phyloP scores from a whole-genome alignment of 1,139 yeast species.

The Taphrina deformans region DNA sequence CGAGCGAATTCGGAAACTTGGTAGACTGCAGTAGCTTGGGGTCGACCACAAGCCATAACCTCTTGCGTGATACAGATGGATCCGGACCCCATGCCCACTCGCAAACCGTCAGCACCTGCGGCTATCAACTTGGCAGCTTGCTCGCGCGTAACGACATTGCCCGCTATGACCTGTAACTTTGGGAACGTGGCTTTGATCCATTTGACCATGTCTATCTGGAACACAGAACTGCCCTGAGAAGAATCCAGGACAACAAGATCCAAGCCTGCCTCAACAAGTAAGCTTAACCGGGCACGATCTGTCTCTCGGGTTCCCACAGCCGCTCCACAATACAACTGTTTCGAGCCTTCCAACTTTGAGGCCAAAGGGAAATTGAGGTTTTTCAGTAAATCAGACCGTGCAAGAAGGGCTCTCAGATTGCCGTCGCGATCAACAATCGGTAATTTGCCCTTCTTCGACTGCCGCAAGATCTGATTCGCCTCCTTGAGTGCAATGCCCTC shows the following conservation, averaged over 20 bases:
- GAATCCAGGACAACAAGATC: conserved; percentile 96
- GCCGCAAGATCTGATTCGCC: conserved; percentile 87
- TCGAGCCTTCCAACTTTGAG: conserved; percentile 86
- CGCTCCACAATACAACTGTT: conserved; percentile 98
- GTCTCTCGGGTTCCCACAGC: conserved; percentile 92
- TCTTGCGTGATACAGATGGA: conserved; percentile 77
- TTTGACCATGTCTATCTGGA: conserved; percentile 89
- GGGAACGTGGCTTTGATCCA: conserved; percentile 84
- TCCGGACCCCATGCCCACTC: conserved; percentile 99
- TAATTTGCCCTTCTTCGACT: conserved; percentile 94
- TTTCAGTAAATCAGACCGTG: conserved; percentile 96
- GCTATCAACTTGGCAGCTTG: conserved; percentile 94
- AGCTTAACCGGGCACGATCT: conserved; percentile 78
- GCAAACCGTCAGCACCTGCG: conserved; percentile 97
- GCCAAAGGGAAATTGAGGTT: conserved; percentile 92
- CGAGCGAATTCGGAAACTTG: conserved; percentile 84
- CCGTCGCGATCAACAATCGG: conserved; percentile 82
- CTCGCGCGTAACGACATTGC: conserved; percentile 98
- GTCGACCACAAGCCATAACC: conserved; percentile 99
- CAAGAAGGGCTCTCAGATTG: conserved; percentile 79
- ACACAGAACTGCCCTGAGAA: conserved; percentile 94
- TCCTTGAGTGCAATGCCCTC: conserved; percentile 72
- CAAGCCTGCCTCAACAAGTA: conserved; percentile 92
- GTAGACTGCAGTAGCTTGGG: conserved; percentile 97
- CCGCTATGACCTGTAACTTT: conserved; percentile 85